Evolutionary conservation across 177 flowering plant species (phyloP).

Genomic region (Telopea speciosissima): DNA sequence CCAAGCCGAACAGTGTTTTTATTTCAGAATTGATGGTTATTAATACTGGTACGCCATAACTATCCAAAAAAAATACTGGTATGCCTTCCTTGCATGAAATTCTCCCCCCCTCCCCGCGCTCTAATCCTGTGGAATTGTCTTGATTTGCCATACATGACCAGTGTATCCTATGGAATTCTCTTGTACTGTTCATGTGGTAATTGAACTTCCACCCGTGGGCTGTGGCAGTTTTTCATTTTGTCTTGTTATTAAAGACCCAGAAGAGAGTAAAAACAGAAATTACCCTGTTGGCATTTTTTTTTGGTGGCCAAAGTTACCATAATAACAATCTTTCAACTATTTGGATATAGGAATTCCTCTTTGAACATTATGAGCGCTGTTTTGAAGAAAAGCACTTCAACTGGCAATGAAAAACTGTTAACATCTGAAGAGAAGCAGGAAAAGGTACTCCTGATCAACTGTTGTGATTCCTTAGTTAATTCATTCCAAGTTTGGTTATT

Average conservation of each 20-base stretch:
- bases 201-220: background rate
- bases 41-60: too few relatives aligned
- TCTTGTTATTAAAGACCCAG: background rate
- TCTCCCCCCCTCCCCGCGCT: too few relatives aligned
- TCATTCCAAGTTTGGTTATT: background rate
- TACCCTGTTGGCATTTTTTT: background rate
- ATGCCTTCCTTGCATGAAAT: background rate
- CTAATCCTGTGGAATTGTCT: background rate
- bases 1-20: background rate
- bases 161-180: background rate
- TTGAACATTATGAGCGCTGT: conserved; percentile 35
- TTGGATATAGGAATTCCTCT: conserved; percentile 16
- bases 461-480: background rate
- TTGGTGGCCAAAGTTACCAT: background rate
- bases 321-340: conserved; percentile 4
- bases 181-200: background rate
- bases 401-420: conserved; percentile 37
- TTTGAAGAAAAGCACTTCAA: conserved; percentile 31
- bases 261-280: background rate
- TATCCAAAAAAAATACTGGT: too few relatives aligned
- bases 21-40: background rate
- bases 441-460: conserved; percentile 38
- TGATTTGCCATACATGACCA: background rate
- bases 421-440: conserved; percentile 44
- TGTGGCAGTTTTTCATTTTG: too few relatives aligned